Base-by-base conservation (phyloP, 164 flowering plant species). In the Kalanchoe fedtschenkoi region DNA sequence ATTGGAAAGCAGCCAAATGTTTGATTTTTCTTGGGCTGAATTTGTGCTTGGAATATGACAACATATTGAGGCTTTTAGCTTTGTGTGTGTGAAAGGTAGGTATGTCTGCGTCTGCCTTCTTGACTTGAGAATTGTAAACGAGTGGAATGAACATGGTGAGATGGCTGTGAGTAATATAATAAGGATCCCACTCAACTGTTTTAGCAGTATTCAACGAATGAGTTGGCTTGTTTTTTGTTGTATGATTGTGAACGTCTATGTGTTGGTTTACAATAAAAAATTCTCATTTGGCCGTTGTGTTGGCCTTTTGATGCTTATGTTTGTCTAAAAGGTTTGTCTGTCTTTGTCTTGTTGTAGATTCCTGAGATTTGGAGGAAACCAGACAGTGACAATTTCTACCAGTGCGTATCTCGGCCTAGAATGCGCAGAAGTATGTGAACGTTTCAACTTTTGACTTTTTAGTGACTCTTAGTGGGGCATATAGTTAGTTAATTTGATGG, bases 341-440 rank as follows among this genome's bases (percentile, higher is more conserved):
- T 46, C 4, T 30, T 32, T 60, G 17, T 39, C 37, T 21, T 38
- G 44, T 1, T 8, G 6, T 56, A 75, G 75, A 54, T 1, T 66
- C 67, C 63, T 5, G 72, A 75, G 5, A 69, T 78, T 26, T 79
- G 83, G 83, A 69, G 1, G 71, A 68, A 65, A 19, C 74, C 80
- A 8, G 46, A 56, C 17, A 69, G 68, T 46, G 58, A 63, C 1
- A 46, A 56, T 24, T 72, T 58, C 56, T 55, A 65, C 32, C 60
- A 70, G 58, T 79, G 82, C 56, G 57, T 65, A 15, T 11, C 65
- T 24, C 69, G 71, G 30, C 37, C 71, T 0, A 53, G 15, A 5
- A 70, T 65, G 2, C 70, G 64, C 56, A 63, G 1, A 21, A 57
- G 80, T 75, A 66, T 33, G 72, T 66, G 7, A 2, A 6, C 3